Conservation (phyloP, 1,284 basidiomycete genomes). For the Cerrena zonata region DNA sequence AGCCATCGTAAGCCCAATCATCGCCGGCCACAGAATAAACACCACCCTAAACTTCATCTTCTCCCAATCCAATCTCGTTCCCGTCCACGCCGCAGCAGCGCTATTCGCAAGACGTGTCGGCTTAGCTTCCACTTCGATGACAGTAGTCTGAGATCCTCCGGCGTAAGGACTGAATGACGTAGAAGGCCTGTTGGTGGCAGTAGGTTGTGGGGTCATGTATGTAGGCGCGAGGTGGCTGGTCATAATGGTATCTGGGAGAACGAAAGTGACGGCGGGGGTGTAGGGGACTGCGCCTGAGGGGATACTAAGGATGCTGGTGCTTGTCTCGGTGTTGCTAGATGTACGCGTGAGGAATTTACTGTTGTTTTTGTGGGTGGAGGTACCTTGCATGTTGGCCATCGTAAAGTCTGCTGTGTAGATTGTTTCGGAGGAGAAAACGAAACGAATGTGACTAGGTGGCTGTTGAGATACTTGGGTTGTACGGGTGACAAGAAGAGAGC, state of each 20-base stretch:
- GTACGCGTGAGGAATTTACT: constrained; percentile 1
- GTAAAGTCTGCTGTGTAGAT: constrained; percentile 37
- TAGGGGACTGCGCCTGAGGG: constrained; percentile 11
- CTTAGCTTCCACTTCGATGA: background rate
- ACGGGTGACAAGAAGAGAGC: constrained; percentile 7
- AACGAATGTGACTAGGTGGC: constrained; percentile 25
- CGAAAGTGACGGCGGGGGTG: constrained; percentile 20
- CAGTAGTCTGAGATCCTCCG: background rate
- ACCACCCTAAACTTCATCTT: constrained; percentile 45
- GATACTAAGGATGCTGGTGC: constrained; percentile 1
- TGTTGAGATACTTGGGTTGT: background rate
- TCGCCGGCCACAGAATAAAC: constrained; percentile 52
- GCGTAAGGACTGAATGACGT: background rate
- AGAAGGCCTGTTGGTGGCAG: background rate
- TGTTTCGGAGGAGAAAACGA: constrained; percentile 22
- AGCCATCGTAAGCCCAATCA: constrained; percentile 49
- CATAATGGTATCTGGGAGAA: constrained; percentile 21
- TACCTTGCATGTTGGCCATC: constrained; percentile 26
- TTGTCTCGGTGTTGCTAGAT: no score
- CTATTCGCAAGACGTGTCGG: background rate
- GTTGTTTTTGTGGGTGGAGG: background rate
- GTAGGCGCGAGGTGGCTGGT: constrained; percentile 16
- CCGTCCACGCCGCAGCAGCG: background rate
- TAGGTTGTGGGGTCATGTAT: background rate
- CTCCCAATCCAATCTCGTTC: constrained; percentile 33